phyloP scores from a whole-genome alignment of 2,329 filamentous ascomycete genomes.

The Colletotrichum scovillei region DNA sequence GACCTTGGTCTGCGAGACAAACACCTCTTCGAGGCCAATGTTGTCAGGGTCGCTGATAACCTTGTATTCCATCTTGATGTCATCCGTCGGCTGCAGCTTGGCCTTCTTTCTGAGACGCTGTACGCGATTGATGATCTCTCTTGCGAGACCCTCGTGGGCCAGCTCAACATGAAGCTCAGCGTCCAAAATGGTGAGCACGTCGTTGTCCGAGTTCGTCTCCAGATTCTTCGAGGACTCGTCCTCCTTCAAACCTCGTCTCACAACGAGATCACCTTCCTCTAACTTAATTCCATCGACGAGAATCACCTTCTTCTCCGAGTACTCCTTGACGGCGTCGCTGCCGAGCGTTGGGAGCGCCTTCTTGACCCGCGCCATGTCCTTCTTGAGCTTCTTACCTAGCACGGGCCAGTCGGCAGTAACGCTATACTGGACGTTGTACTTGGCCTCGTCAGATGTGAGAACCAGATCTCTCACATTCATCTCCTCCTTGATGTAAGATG shows the following conservation, averaged over 20 bases:
- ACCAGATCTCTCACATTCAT: slow-evolving; percentile 89
- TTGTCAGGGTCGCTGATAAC: slow-evolving; percentile 83
- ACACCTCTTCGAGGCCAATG: slow-evolving; percentile 74
- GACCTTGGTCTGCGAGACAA: slow-evolving; percentile 63
- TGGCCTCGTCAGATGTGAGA: slow-evolving; percentile 86
- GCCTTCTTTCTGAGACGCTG: slow-evolving; percentile 95
- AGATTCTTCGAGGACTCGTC: slow-evolving; percentile 77
- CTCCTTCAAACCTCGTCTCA: slow-evolving; percentile 83
- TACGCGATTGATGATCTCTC: slow-evolving; percentile 93
- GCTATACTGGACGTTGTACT: slow-evolving; percentile 93
- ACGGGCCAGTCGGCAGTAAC: slow-evolving; percentile 93
- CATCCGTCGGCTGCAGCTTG: slow-evolving; percentile 89
- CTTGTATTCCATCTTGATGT: slow-evolving; percentile 93
- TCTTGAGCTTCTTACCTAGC: slow-evolving; percentile 96
- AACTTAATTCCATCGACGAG: slow-evolving; percentile 88
- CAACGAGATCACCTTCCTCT: slow-evolving; percentile 82
- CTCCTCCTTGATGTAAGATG: slow-evolving; percentile 92
- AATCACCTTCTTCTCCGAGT: slow-evolving; percentile 79
- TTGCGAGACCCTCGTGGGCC: slow-evolving; percentile 86
- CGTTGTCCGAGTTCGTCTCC: slow-evolving; percentile 88
- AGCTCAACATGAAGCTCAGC: slow-evolving; percentile 85
- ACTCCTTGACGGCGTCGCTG: slow-evolving; percentile 84
- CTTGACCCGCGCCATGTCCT: slow-evolving; percentile 91
- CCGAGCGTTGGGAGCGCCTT: slow-evolving; percentile 85
- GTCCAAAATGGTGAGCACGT: slow-evolving; percentile 93